These are phyloP conservation scores for Myriangium duriaei DNA, from an alignment of 2,329 filamentous ascomycete species.

Conservation along the genomic window DNA sequence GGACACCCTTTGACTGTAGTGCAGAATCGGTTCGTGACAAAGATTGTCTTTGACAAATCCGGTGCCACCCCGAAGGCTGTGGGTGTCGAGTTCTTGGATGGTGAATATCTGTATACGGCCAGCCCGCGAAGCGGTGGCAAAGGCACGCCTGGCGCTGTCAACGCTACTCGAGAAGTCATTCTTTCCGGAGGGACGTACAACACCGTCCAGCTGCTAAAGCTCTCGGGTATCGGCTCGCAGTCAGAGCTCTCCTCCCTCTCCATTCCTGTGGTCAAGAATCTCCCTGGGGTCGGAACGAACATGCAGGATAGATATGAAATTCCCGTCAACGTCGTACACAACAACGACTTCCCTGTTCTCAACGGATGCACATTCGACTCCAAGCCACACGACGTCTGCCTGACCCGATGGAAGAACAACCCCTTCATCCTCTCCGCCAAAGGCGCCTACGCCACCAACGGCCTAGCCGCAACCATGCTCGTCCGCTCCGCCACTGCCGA, in stretches of 20 bases:
- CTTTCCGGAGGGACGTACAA: constrained; percentile 46
- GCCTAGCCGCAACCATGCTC: constrained; percentile 40
- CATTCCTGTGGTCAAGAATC: constrained; percentile 44
- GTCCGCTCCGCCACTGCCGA: constrained; percentile 26
- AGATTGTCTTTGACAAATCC: constrained; percentile 52
- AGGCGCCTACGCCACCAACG: constrained; percentile 38
- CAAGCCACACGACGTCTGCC: constrained; percentile 28
- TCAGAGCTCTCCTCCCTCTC: constrained; percentile 39
- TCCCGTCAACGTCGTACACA: constrained; percentile 34
- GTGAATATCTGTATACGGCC: constrained; percentile 28
- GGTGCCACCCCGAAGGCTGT: constrained; percentile 38
- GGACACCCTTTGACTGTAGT: constrained; percentile 44
- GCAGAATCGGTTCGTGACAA: constrained; percentile 52
- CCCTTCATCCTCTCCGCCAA: constrained; percentile 22
- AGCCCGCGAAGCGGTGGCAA: constrained; percentile 21
- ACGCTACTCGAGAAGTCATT: constrained; percentile 35
- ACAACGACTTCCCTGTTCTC: constrained; percentile 24
- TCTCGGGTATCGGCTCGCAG: constrained; percentile 49
- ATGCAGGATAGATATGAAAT: constrained; percentile 50
- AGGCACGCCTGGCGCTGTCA: constrained; percentile 30
- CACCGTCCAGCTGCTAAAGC: constrained; percentile 51
- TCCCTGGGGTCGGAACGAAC: constrained; percentile 52
- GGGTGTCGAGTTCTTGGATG: constrained; percentile 32
- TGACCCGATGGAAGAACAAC: constrained; percentile 31
- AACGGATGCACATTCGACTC: constrained; percentile 29